These are phyloP conservation scores for Cokeromyces recurvatus DNA, from an alignment of 371 early-diverging fungal genomes.

Conservation along the genomic window DNA sequence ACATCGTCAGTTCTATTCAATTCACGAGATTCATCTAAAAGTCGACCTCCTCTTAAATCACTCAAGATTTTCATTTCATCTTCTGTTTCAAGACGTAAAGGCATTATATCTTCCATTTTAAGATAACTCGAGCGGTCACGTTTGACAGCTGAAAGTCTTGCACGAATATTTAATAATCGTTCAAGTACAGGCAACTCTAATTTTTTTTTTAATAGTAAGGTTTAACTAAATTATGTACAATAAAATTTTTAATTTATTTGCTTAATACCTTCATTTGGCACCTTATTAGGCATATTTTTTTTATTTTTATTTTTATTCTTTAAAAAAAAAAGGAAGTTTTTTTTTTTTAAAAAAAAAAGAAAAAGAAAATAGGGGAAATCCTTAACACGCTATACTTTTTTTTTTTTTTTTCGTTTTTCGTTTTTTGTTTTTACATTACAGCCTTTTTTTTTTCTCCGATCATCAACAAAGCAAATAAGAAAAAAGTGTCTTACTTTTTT, in stretches of 20 bases:
- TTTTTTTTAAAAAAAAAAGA: too few species aligned
- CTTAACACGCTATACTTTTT: too few species aligned
- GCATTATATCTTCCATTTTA: conserved; percentile 53
- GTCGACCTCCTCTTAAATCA: conserved; percentile 19
- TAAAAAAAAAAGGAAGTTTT: too few species aligned
- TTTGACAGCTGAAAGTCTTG: conserved; percentile 65
- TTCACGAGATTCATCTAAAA: conserved; percentile 18
- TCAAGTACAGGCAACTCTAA: conserved; percentile 61
- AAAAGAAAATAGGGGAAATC: too few species aligned
- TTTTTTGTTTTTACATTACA: too few species aligned
- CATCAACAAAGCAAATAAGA: too few species aligned
- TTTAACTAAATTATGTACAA: background rate
- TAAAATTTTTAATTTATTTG: background rate
- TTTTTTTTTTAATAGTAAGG: background rate
- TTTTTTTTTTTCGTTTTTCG: too few species aligned
- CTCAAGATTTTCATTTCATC: conserved; percentile 27
- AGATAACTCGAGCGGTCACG: conserved; percentile 67
- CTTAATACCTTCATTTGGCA: conserved; percentile 22
- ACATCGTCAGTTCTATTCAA: conserved; percentile 68
- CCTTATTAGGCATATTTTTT: conserved; percentile 24
- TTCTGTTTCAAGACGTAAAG: conserved; percentile 45
- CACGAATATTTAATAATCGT: conserved; percentile 57
- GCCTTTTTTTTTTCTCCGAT: too few species aligned
- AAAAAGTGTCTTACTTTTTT: too few species aligned
- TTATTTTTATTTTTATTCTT: too few species aligned